Percentiles rank a stretch among this genome's conserved stretches.
Conservation (phyloP, 1,284 basidiomycete genomes). For the Boletellus sp. region DNA sequence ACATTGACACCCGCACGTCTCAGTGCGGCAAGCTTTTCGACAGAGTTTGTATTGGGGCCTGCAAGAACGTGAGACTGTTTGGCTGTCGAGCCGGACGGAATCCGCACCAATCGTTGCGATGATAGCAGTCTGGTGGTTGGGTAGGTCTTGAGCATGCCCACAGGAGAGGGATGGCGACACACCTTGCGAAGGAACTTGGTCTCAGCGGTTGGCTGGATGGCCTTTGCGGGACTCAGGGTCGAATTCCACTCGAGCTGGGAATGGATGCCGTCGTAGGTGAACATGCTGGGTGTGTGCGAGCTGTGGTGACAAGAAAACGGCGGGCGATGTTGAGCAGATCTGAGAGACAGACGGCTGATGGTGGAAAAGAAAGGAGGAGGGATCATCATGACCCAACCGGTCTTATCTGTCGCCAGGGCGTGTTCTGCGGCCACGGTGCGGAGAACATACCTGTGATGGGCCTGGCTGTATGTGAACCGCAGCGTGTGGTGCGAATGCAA, state of each 20-base stretch:
- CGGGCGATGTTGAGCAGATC: slow-evolving; percentile 12
- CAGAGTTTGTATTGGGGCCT: slow-evolving; percentile 90
- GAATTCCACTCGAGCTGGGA: slow-evolving; percentile 93
- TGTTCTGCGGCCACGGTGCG: neutral
- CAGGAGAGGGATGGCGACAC: slow-evolving; percentile 3
- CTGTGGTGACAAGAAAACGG: slow-evolving; percentile 4
- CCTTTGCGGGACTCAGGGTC: slow-evolving; percentile 68
- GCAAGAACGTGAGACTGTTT: slow-evolving; percentile 15
- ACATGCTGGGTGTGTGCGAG: slow-evolving; percentile 37
- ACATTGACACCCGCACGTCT: slow-evolving; percentile 92
- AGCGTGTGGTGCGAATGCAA: slow-evolving; percentile 8
- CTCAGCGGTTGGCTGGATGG: slow-evolving; percentile 64
- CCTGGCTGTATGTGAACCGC: slow-evolving; percentile 8
- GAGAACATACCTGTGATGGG: slow-evolving; percentile 18
- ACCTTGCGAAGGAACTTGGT: slow-evolving; percentile 91
- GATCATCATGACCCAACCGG: slow-evolving; percentile 11
- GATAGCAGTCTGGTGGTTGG: slow-evolving; percentile 73
- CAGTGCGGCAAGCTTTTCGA: slow-evolving; percentile 81
- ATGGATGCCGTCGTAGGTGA: slow-evolving; percentile 53
- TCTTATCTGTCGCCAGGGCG: slow-evolving; percentile 19
- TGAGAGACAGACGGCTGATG: slow-evolving; percentile 17
- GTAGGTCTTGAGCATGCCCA: slow-evolving; percentile 5
- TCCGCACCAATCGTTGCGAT: slow-evolving; percentile 90
- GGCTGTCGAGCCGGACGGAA: neutral
- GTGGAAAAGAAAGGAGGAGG: slow-evolving; percentile 7